phyloP scores from a whole-genome alignment of 23 red algal species.

The Chondrus crispus region DNA sequence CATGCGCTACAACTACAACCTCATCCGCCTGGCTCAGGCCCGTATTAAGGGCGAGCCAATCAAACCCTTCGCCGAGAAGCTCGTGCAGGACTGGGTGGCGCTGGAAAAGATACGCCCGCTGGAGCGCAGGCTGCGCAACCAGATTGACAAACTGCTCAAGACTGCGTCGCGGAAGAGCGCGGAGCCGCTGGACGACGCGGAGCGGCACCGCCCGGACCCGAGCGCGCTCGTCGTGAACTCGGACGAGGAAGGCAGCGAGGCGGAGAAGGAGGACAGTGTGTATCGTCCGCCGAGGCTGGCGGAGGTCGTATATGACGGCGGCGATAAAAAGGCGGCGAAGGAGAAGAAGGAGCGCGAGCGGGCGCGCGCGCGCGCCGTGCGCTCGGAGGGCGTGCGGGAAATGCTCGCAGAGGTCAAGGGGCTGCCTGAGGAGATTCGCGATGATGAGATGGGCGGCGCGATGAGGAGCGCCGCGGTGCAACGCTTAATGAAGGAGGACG shows the following conservation, averaged over 20 bases:
- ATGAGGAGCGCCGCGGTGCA: not conserved
- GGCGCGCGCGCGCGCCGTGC: constrained; percentile 3
- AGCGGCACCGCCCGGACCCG: not conserved
- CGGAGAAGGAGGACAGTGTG: not conserved
- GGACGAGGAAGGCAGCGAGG: not conserved
- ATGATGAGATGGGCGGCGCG: not conserved
- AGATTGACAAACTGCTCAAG: constrained; percentile 27
- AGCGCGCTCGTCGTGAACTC: constrained; percentile 6
- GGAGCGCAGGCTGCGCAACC: constrained; percentile 20
- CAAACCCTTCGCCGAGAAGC: not conserved
- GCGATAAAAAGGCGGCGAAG: not conserved
- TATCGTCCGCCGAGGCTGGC: constrained; percentile 13
- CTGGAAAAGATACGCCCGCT: constrained; percentile 22
- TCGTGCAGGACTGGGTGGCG: constrained; percentile 44
- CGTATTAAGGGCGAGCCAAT: constrained; percentile 8
- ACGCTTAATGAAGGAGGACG: constrained; percentile 13
- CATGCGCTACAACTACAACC: constrained; percentile 23
- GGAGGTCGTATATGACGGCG: constrained; percentile 48
- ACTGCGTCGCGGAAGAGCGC: not conserved
- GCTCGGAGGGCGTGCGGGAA: constrained; percentile 31
- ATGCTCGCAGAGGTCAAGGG: constrained; percentile 34
- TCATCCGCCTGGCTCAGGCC: not conserved
- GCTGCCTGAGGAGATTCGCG: constrained; percentile 32
- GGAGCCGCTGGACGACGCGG: not conserved
- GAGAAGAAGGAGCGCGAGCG: constrained; percentile 7